Base-by-base conservation (phyloP, 768 basidiomycete genomes). In the Stropharia rugosoannulata region DNA sequence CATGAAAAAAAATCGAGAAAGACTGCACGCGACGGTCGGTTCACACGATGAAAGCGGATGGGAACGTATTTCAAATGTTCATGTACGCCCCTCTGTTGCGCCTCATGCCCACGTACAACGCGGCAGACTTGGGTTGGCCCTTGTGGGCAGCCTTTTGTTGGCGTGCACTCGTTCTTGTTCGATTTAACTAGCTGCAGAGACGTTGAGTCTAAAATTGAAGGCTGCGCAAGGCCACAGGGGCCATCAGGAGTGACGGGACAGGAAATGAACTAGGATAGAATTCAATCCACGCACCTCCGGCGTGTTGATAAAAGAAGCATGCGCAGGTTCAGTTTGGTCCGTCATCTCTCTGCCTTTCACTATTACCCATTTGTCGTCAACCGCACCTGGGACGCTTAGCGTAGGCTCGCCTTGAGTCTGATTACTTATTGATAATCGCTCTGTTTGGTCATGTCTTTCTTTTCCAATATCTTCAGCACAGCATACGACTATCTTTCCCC, bases 401-500 rank as follows among this genome's bases (percentile, higher is more conserved):
- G 51, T 39, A 29, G 27, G 41, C 36, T 11, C 29, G 51, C 51
- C 51, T 52, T 44, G 51, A 52, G 39, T 51, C 53, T 25, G 43
- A 54, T 55, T 55, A 38, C 19, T 57, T 40, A 54, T 62, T 62
- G 65, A 64, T 64, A 59, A 61, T 63, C 64, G 54, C 61, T 54
- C 48, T 66, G 62, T 69, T 68, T 71, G 68, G 68, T 64, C 66
- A 70, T 72, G 71, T 64, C 67, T 55, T 59, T 66, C 54, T 59
- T 81, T 67, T 61, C 60, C 64, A 71, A 68, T 62, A 68, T 83
- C 63, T 80, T 81, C 73, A 73, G 79, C 67, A 75, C 77, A 41
- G 82, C 84, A 46, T 76, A 82, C 75, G 82, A 83, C 66, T 84
- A 82, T 75, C 79, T 86, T 62, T 70, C 78, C 58, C 74, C 79